A percentile compares a stretch with the other conserved stretches of the same genome.
Evolutionary conservation across 805 yeast genomes (phyloP).

Genomic region (Metschnikowia santaceciliae): DNA sequence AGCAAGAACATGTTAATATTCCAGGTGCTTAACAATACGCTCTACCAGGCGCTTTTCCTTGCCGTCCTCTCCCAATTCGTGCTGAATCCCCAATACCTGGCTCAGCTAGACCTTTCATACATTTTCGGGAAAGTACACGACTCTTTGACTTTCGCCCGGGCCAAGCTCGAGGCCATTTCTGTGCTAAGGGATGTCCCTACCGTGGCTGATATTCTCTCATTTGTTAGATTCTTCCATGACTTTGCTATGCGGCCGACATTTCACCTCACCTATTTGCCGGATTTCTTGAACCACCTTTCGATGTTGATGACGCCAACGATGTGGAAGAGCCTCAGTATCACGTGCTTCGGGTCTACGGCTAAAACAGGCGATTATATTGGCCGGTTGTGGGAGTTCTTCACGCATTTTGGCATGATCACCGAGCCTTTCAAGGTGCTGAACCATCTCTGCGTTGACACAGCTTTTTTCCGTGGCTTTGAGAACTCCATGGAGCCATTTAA

Average conservation of each 20-base stretch:
- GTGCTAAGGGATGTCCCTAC: slow-evolving; percentile 9
- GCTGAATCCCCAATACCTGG: slow-evolving; percentile 1
- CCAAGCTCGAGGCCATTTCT: slow-evolving; percentile 4
- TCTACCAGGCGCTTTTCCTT: slow-evolving; percentile 12
- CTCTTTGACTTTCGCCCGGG: slow-evolving; percentile 5
- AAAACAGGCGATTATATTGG: slow-evolving; percentile 7
- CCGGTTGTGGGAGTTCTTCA: slow-evolving; percentile 15
- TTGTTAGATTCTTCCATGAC: slow-evolving; percentile 9
- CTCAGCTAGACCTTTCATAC: slow-evolving; percentile 9
- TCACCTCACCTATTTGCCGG: slow-evolving; percentile 5
- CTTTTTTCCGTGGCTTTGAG: slow-evolving; percentile 12
- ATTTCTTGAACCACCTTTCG: slow-evolving; percentile 9
- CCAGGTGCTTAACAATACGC: slow-evolving; percentile 7
- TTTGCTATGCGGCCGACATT: slow-evolving; percentile 9
- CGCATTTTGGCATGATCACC: slow-evolving; percentile 6
- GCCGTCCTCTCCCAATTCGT: slow-evolving; percentile 14
- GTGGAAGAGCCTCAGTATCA: slow-evolving; percentile 8
- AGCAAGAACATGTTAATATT: slow-evolving; percentile 8
- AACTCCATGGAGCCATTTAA: slow-evolving; percentile 9
- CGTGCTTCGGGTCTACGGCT: slow-evolving; percentile 12
- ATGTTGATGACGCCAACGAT: slow-evolving; percentile 4
- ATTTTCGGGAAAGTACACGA: slow-evolving; percentile 9
- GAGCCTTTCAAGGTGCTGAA: slow-evolving; percentile 8
- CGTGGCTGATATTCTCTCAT: slow-evolving; percentile 6
- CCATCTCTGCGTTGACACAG: slow-evolving; percentile 10